Evolutionary conservation across 2,329 filamentous ascomycete genomes (phyloP).

Genomic region (Alternaria incomplexa): DNA sequence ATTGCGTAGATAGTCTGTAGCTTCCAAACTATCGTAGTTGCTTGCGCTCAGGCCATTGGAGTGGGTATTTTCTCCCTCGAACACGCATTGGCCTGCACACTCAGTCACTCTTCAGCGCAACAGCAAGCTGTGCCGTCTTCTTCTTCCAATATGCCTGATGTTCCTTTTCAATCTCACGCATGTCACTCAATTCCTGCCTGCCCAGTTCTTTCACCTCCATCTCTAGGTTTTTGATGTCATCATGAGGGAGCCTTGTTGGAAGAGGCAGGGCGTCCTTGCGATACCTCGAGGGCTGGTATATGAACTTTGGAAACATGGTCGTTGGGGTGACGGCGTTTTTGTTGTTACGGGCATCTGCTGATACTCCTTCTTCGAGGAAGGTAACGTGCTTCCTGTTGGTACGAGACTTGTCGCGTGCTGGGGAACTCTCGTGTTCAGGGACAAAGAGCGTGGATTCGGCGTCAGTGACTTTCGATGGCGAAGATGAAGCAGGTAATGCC

Average conservation of each 20-base stretch:
- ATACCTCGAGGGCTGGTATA: constrained; percentile 19
- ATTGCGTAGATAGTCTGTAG: neutral
- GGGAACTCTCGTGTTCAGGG: constrained; percentile 15
- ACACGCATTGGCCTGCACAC: neutral
- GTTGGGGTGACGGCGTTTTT: neutral
- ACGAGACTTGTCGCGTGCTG: neutral
- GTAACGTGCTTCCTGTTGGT: constrained; percentile 31
- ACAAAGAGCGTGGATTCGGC: constrained; percentile 26
- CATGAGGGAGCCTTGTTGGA: constrained; percentile 15
- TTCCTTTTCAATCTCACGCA: constrained; percentile 29
- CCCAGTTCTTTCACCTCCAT: constrained; percentile 25
- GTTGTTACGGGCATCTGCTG: neutral
- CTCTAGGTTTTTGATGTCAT: constrained; percentile 22
- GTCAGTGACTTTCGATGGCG: constrained; percentile 1
- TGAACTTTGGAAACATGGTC: constrained; percentile 22
- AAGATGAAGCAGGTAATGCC: neutral
- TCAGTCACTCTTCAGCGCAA: constrained; percentile 24
- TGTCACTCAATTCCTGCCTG: constrained; percentile 22
- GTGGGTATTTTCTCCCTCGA: neutral
- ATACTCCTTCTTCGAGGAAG: constrained; percentile 16
- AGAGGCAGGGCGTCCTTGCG: constrained; percentile 3
- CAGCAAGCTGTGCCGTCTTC: constrained; percentile 29
- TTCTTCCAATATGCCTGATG: constrained; percentile 31
- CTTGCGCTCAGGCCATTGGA: neutral
- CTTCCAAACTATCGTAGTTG: neutral